phyloP scores from a whole-genome alignment of 2,329 filamentous ascomycete genomes.

The Conoideocrella luteorostrata region DNA sequence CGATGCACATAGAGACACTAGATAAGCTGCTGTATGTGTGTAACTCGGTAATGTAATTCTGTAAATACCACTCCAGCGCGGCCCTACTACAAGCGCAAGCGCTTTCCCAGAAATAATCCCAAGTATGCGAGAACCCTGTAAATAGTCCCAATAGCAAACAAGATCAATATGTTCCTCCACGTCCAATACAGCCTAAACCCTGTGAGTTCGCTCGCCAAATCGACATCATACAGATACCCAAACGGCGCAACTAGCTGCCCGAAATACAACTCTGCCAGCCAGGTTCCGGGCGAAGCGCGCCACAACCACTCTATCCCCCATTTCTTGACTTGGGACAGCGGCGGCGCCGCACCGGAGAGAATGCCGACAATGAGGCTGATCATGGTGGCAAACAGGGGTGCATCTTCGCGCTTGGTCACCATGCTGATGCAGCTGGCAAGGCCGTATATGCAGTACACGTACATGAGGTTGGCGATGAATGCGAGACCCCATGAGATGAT shows the following conservation, averaged over 20 bases:
- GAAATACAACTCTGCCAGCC: slow-evolving; percentile 52
- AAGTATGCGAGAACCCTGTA: slow-evolving; percentile 37
- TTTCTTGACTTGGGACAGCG: slow-evolving; percentile 28
- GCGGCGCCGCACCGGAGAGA: slow-evolving; percentile 46
- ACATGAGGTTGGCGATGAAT: slow-evolving; percentile 45
- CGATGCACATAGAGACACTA: too few relatives aligned
- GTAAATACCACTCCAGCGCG: too few relatives aligned
- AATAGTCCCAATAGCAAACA: slow-evolving; percentile 35
- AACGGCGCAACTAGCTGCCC: slow-evolving; percentile 43
- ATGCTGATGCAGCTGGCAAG: slow-evolving; percentile 46
- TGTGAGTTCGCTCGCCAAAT: slow-evolving; percentile 34
- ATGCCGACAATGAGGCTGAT: slow-evolving; percentile 46
- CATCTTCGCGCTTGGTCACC: slow-evolving; percentile 49
- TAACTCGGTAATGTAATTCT: too few relatives aligned
- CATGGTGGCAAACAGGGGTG: slow-evolving; percentile 50
- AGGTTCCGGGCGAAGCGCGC: slow-evolving; percentile 46
- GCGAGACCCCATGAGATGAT: slow-evolving; percentile 33
- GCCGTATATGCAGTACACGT: slow-evolving; percentile 54
- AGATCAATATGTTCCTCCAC: slow-evolving; percentile 36
- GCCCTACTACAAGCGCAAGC: neutral
- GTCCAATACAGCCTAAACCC: slow-evolving; percentile 41
- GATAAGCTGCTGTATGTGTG: too few relatives aligned
- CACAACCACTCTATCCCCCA: slow-evolving; percentile 53
- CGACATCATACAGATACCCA: slow-evolving; percentile 43
- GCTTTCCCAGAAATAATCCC: neutral